Evolutionary conservation across 2,329 filamentous ascomycete species (phyloP).

Genomic region (Neurospora sp.): DNA sequence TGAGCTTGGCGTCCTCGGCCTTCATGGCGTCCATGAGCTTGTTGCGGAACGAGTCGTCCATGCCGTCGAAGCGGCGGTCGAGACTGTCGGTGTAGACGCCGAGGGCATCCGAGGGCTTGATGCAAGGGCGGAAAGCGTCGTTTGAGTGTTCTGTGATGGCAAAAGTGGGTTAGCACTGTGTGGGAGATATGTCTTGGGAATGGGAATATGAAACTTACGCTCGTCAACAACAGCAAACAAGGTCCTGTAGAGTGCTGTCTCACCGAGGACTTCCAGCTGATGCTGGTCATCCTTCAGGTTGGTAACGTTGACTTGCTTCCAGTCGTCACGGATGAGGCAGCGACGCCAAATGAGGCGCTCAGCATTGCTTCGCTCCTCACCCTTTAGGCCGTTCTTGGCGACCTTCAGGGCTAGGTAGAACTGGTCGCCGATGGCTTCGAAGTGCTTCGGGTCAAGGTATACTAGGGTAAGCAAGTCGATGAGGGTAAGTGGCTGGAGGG

Average conservation of each 20-base stretch:
- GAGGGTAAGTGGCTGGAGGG: slow-evolving; percentile 53
- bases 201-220: slow-evolving; percentile 40
- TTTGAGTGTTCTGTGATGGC: slow-evolving; percentile 23
- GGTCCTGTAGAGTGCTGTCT: slow-evolving; percentile 60
- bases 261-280: slow-evolving; percentile 49
- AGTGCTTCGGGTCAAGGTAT: slow-evolving; percentile 31
- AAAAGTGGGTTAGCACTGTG: background rate
- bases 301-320: slow-evolving; percentile 69
- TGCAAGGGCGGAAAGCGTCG: slow-evolving; percentile 32
- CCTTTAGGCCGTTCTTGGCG: slow-evolving; percentile 42
- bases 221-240: slow-evolving; percentile 53
- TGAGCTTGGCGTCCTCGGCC: slow-evolving; percentile 58
- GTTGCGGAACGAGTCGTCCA: slow-evolving; percentile 53
- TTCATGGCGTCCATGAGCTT: slow-evolving; percentile 63
- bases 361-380: slow-evolving; percentile 48
- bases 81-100: slow-evolving; percentile 53
- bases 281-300: slow-evolving; percentile 62
- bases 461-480: slow-evolving; percentile 77
- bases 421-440: slow-evolving; percentile 50
- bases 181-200: background rate
- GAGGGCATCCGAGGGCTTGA: slow-evolving; percentile 42
- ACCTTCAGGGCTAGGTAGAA: slow-evolving; percentile 66
- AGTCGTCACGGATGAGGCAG: slow-evolving; percentile 75
- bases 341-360: slow-evolving; percentile 73
- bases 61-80: slow-evolving; percentile 47